Evolutionary conservation across 2,329 filamentous ascomycete genomes (phyloP), one percentile per base, ranked within the genome.

Genomic region (Aspergillus spinulosporus): DNA sequence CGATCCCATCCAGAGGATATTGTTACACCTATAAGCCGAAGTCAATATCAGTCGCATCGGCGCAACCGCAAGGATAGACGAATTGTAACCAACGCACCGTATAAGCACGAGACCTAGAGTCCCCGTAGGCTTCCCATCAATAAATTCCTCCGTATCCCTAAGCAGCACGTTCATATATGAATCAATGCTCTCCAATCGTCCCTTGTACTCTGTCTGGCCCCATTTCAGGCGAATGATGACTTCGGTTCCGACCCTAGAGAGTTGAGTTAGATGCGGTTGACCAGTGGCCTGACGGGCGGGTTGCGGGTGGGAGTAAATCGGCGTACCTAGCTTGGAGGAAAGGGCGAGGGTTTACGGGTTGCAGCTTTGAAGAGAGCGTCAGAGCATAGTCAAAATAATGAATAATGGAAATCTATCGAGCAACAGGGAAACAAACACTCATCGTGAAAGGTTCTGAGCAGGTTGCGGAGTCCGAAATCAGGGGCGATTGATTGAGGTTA

Each of bases 151-250:
- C 50, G 93, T 92, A 68, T 88, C 88, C 64, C 87, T 86, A 62
- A 99, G 84, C 78, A 97, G 92, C 62, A 99, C 87, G 80, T 99
- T 99, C 93, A 99, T 97, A 81, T 99, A 99, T 72, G 89, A 92
- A 79, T 99, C 94, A 71, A 96, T 90, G 68, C 89, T 93, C 71
- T 96, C 89, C 61, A 99, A 85, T 64, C 85, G 85, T 73, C 94
- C 94, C 75, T 93, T 95, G 84, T 99, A 99, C 76, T 99, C 94
- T 58, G 91, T 94, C 76, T 97, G 88, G 67, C 91, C 92, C 94
- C 94, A 99, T 84, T 99, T 99, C 63, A 99, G 84, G 68, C 92
- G 90, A 62, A 99, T 89, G 62, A 92, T 82, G 70, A 99, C 87
- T 70, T 93, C 85, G 75, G 95, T 89, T 80, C 95, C 89, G 77